These are phyloP conservation scores for Pleurotus pulmonarius DNA, from an alignment of 768 basidiomycete genomes.

Conservation along the genomic window DNA sequence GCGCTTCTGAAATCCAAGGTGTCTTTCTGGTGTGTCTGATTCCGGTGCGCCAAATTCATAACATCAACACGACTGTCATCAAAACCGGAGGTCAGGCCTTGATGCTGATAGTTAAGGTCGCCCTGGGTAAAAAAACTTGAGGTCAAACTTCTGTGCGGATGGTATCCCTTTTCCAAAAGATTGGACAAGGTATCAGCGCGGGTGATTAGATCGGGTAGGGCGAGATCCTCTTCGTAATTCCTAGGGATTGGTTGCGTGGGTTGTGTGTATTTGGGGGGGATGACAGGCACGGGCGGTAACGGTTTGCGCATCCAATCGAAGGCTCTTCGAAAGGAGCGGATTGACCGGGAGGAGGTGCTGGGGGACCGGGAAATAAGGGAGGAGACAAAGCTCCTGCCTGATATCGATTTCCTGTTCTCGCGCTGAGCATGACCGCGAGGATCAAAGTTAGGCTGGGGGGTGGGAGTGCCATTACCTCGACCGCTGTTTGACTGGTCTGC, in stretches of 20 bases:
- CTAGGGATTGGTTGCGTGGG: slow-evolving; percentile 34
- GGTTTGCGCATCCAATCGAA: slow-evolving; percentile 49
- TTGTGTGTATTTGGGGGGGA: slow-evolving; percentile 41
- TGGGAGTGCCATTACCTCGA: not conserved
- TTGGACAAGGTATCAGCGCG: slow-evolving; percentile 42
- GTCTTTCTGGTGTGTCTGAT: not conserved
- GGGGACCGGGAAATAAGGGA: slow-evolving; percentile 52
- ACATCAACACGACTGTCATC: slow-evolving; percentile 10
- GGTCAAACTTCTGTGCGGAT: slow-evolving; percentile 44
- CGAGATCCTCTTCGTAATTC: slow-evolving; percentile 40
- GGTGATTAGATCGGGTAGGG: slow-evolving; percentile 49
- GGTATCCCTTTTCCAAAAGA: slow-evolving; percentile 51
- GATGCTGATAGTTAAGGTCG: slow-evolving; percentile 7
- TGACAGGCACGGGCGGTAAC: slow-evolving; percentile 54
- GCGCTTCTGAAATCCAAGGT: not conserved
- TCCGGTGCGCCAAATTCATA: not conserved
- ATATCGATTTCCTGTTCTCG: slow-evolving; percentile 23
- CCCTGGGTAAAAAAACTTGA: slow-evolving; percentile 14
- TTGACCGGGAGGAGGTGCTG: slow-evolving; percentile 17
- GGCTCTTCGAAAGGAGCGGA: slow-evolving; percentile 30
- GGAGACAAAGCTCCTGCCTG: slow-evolving; percentile 42
- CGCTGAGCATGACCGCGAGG: not conserved
- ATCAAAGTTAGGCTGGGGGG: slow-evolving; percentile 20
- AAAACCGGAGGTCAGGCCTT: slow-evolving; percentile 16
- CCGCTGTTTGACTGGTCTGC: no score